Percentiles rank a stretch among this genome's conserved stretches.
Evolutionary conservation across 176 grass and related monocot species (phyloP).

Genomic region (Ananas comosus): DNA sequence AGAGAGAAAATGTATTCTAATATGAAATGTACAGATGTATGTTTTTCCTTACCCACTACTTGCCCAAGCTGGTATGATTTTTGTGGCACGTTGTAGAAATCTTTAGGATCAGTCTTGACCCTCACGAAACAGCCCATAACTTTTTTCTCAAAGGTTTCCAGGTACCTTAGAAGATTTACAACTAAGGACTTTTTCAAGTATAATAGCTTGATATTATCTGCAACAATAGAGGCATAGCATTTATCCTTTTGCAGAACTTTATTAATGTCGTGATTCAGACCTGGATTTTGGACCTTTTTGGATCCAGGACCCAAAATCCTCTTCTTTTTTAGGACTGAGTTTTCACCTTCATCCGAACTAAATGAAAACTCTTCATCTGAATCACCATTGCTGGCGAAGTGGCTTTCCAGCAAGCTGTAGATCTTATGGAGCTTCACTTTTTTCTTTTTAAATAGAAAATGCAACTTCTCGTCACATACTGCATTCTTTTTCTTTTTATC

Average conservation of each 20-base stretch:
- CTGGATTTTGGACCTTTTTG: constrained; percentile 20
- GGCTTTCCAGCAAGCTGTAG: constrained; percentile 45
- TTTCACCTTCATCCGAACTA: constrained; percentile 35
- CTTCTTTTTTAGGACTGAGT: constrained; percentile 24
- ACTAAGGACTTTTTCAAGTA: constrained; percentile 65
- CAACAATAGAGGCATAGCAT: constrained; percentile 42
- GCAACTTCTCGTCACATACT: constrained; percentile 46
- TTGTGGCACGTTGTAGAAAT: constrained; percentile 19
- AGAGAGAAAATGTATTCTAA: too few species aligned
- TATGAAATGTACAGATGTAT: too few species aligned
- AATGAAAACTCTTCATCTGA: constrained; percentile 35
- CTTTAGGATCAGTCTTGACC: constrained; percentile 27
- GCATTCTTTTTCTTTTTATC: constrained; percentile 52
- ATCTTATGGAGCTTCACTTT: constrained; percentile 57
- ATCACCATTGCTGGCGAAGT: constrained; percentile 57
- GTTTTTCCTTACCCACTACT: constrained; percentile 47
- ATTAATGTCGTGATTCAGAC: not conserved
- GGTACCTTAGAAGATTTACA: constrained; percentile 43
- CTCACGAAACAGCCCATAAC: constrained; percentile 70
- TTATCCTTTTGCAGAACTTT: constrained; percentile 33
- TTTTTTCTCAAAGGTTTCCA: constrained; percentile 64
- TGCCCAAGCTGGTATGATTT: constrained; percentile 49
- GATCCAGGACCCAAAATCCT: constrained; percentile 16
- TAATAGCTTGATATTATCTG: constrained; percentile 46
- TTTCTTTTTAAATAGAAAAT: constrained; percentile 48